Evolutionary conservation across 768 basidiomycete genomes (phyloP), one percentile per base, ranked within the genome.

Genomic region (Leucogyrophana mollusca): DNA sequence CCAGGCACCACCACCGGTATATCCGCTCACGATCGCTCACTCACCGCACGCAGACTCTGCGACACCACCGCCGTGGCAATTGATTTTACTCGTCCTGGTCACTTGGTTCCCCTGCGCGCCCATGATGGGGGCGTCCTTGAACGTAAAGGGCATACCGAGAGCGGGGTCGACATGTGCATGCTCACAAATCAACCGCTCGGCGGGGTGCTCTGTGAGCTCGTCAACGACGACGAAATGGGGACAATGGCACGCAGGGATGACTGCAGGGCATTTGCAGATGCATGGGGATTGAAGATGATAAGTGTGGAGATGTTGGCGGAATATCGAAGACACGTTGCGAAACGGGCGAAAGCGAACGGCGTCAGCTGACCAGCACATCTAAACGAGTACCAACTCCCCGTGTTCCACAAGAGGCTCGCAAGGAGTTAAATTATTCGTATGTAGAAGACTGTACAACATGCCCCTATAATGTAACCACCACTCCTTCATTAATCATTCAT

Each of bases 161-260:
- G 87, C 39, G 85, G 80, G 4, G 77, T 95, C 38, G 96, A 99
- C 54, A 72, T 99, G 5, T 98, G 95, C 63, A 64, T 68, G 36
- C 72, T 97, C 35, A 83, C 93, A 3, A 36, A 79, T 77, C 46
- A 78, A 43, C 70, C 77, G 11, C 77, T 80, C 3, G 69, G 70
- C 0, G 95, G 94, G 5, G 74, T 98, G 0, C 78, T 99, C 25
- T 98, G 96, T 61, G 96, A 99, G 64, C 71, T 98, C 30, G 94
- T 98, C 13, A 95, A 97, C 45, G 92, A 97, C 53, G 86, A 97
- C 62, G 78, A 78, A 11, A 68, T 78, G 55, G 96, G 96, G 0
- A 83, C 77, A 13, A 99, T 99, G 96, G 90, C 94, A n/a, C 74
- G 94, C 14, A 71, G 93, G 27, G 94, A 98, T 58, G 94, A 94